Conservation (phyloP, 208 protist genomes). For the Dictyostelium gargantuum region DNA sequence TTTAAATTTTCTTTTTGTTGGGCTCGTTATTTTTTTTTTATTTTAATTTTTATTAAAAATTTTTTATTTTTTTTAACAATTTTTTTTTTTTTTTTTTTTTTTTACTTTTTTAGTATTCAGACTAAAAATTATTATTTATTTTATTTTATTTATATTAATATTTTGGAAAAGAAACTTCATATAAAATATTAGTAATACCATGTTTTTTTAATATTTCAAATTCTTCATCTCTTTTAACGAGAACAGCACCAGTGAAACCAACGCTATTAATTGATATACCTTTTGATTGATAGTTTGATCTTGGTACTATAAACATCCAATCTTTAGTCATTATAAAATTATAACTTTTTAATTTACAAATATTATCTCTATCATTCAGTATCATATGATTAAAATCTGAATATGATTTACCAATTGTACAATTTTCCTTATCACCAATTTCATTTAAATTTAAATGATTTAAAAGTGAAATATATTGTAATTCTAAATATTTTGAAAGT, state of each 20-base stretch:
- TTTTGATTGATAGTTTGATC: slow-evolving; percentile 15
- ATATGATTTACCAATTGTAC: neutral
- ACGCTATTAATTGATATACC: slow-evolving; percentile 61
- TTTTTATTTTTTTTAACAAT: neutral
- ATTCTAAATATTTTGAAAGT: slow-evolving; percentile 9
- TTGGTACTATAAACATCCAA: slow-evolving; percentile 56
- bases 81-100: neutral
- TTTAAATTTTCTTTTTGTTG: no score
- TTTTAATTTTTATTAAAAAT: no score
- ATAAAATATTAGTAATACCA: slow-evolving; percentile 54
- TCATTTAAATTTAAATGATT: neutral
- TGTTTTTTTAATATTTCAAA: slow-evolving; percentile 9
- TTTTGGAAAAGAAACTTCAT: slow-evolving; percentile 36
- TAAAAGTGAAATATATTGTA: neutral
- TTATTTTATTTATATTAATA: neutral
- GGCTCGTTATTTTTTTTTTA: no score
- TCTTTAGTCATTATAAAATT: slow-evolving; percentile 59
- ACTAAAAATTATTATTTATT: no score
- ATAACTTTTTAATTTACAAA: slow-evolving; percentile 32
- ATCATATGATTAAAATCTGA: neutral
- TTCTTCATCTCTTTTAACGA: slow-evolving; percentile 43
- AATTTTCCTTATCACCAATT: neutral
- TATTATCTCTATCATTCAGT: no score
- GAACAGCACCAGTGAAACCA: slow-evolving; percentile 25
- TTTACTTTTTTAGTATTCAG: neutral